Conservation (phyloP, 2,329 filamentous ascomycete species). For the Cladosporium sp. region DNA sequence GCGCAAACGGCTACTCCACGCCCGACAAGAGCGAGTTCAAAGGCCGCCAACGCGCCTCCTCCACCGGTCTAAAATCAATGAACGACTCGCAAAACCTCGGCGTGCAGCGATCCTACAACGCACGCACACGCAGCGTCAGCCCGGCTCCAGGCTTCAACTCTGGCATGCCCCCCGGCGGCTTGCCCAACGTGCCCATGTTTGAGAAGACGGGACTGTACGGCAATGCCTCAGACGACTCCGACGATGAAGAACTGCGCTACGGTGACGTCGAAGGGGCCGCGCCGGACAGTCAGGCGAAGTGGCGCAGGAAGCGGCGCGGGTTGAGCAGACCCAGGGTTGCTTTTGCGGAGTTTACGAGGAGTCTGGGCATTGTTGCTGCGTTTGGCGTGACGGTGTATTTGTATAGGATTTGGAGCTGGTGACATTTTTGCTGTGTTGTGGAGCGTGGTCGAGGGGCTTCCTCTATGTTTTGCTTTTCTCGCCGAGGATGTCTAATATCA, state of each 20-base stretch:
- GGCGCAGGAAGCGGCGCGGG: slow-evolving; percentile 24
- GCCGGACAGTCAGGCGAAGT: slow-evolving; percentile 27
- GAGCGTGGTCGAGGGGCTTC: too few species aligned
- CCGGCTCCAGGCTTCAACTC: slow-evolving; percentile 29
- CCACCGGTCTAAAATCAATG: slow-evolving; percentile 25
- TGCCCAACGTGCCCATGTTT: slow-evolving; percentile 30
- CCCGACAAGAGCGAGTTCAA: slow-evolving; percentile 21
- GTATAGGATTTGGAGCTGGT: slow-evolving; percentile 6
- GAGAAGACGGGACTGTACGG: slow-evolving; percentile 41
- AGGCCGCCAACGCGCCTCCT: slow-evolving; percentile 29
- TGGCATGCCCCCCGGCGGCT: slow-evolving; percentile 19
- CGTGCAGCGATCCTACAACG: slow-evolving; percentile 28
- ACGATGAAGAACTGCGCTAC: slow-evolving; percentile 22
- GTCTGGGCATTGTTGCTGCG: slow-evolving; percentile 53
- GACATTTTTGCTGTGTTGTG: too few species aligned
- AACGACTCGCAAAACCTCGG: slow-evolving; percentile 22
- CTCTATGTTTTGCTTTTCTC: not conserved
- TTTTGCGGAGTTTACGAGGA: slow-evolving; percentile 56
- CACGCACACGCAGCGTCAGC: slow-evolving; percentile 36
- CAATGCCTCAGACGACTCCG: slow-evolving; percentile 25
- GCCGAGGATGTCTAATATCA: too few species aligned
- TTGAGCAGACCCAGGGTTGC: slow-evolving; percentile 44
- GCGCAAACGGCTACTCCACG: slow-evolving; percentile 22
- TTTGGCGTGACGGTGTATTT: not conserved
- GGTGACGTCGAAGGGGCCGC: slow-evolving; percentile 23